Evolutionary conservation across 306 rosid genomes (phyloP).

Genomic region (Dalbergia oliveri): DNA sequence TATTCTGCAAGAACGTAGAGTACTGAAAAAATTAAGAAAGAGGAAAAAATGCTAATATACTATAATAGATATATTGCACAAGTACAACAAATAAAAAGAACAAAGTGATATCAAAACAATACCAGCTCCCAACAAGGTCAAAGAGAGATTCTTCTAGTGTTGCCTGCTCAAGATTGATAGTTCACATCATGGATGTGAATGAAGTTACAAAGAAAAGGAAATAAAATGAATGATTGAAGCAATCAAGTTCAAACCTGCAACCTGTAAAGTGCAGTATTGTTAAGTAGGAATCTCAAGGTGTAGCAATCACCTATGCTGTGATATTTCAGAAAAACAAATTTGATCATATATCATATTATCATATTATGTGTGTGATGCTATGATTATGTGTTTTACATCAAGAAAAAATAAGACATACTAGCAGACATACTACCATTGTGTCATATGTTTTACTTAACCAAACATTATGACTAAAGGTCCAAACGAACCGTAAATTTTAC

Average conservation of each 20-base stretch:
- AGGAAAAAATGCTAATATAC: constrained; percentile 29
- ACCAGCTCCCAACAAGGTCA: constrained; percentile 98
- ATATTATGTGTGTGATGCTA: no score
- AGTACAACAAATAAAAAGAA: constrained; percentile 14
- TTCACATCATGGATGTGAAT: constrained; percentile 40
- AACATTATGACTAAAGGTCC: no score
- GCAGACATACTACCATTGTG: constrained; percentile 55
- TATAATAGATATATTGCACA: no score
- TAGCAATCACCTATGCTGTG: no score
- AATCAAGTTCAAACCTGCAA: constrained; percentile 43
- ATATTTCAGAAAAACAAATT: no score
- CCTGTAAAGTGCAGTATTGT: no score
- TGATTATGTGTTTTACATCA: no score
- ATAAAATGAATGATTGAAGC: constrained; percentile 8
- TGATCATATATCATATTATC: no score
- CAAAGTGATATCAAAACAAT: constrained; percentile 18
- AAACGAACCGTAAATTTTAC: no score
- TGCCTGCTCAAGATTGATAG: constrained; percentile 66
- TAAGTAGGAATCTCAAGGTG: no score
- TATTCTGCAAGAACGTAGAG: constrained; percentile 84
- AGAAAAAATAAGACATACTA: no score
- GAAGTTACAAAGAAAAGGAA: not conserved
- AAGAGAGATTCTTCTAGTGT: constrained; percentile 91
- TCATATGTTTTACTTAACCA: no score
- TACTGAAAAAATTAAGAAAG: constrained; percentile 38